Percentiles rank a stretch among this genome's conserved stretches.
phyloP scores from a whole-genome alignment of 2,329 filamentous ascomycete species.

The Reticulascus tulasneorum region DNA sequence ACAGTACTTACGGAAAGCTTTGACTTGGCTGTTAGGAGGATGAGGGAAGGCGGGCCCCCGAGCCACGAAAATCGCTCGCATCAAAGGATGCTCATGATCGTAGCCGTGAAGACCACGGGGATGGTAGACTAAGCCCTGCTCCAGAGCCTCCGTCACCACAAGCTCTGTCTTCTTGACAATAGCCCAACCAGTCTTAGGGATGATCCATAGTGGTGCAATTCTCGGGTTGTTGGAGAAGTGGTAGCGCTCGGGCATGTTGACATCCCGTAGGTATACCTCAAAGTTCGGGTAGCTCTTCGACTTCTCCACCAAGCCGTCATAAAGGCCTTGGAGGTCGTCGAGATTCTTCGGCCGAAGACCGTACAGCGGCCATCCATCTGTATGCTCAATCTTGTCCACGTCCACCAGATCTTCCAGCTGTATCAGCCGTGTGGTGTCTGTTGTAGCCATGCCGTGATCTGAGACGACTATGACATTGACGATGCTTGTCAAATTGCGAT shows the following conservation, averaged over 20 bases:
- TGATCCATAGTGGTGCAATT: conserved; percentile 92
- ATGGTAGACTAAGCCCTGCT: conserved; percentile 64
- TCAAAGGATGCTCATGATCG: conserved; percentile 89
- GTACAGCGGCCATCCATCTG: conserved; percentile 91
- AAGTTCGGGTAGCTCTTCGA: conserved; percentile 63
- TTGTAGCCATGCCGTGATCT: conserved; percentile 97
- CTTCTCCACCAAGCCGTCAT: conserved; percentile 56
- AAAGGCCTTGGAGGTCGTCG: conserved; percentile 61
- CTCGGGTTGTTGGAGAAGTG: conserved; percentile 85
- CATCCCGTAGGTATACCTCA: conserved; percentile 81
- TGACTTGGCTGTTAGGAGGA: conserved; percentile 71
- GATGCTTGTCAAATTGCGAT: conserved; percentile 79
- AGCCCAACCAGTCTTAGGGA: conserved; percentile 90
- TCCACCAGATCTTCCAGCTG: conserved; percentile 90
- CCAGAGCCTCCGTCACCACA: conserved; percentile 63
- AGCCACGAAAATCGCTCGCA: conserved; percentile 94
- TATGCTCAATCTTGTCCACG: conserved; percentile 70
- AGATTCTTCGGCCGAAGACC: conserved; percentile 77
- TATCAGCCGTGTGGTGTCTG: conserved; percentile 72
- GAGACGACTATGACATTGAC: conserved; percentile 96
- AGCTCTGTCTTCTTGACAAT: conserved; percentile 80
- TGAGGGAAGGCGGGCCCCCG: conserved; percentile 91
- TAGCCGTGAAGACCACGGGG: conserved; percentile 90
- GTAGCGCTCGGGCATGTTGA: conserved; percentile 87
- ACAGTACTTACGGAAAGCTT: conserved; percentile 79